Base-by-base conservation (phyloP, 208 protist species). In the Acanthamoeba lenticulata region DNA sequence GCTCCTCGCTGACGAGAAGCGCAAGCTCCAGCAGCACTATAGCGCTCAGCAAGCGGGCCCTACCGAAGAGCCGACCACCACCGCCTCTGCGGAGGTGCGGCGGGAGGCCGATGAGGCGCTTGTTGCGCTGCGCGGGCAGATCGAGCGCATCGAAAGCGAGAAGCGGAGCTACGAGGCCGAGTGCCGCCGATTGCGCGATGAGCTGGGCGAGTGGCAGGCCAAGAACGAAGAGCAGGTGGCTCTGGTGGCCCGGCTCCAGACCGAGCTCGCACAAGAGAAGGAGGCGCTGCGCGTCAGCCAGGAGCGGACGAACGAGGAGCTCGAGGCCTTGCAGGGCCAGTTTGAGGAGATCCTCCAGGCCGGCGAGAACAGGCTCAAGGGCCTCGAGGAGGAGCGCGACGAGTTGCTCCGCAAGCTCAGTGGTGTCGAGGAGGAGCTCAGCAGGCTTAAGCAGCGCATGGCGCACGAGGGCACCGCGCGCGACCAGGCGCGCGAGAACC, bases 311-410 rank as follows among this genome's bases (percentile, higher is more conserved):
- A 55, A 90, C 44, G 81, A 90, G 7, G 81, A 90, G 47, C 81
- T 90, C 81, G 81, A 90, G 38, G 38, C n/a, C 27, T 29, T 90
- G 42, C 81, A 90, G 36, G 34, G 27, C 29, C 81, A 90, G 32
- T 65, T 90, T n/a, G 52, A 57, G n/a, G 81, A 90, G 32, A 90
- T 65, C 49, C 44, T 57, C 49, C 81, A 90, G 29, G 52, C 29
- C 15, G 24, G 72, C 24, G 72, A 81, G 72, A n/a, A 5, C 24
- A 44, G 24, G 72, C 2, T 81, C 34, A 81, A 81, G 72, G 72
- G 72, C 24, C 2, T 67, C 7, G 81, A 90, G 52, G n/a, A 44
- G 29, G 81, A 90, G 52, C 29, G 81, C 32, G 49, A 90, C 49
- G 52, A 90, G 47, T 29, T 90, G 15, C n/a, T 67, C 1, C 81